phyloP scores from a whole-genome alignment of 192 early-diverging fungal species.

The Dimargaris xerosporica region DNA sequence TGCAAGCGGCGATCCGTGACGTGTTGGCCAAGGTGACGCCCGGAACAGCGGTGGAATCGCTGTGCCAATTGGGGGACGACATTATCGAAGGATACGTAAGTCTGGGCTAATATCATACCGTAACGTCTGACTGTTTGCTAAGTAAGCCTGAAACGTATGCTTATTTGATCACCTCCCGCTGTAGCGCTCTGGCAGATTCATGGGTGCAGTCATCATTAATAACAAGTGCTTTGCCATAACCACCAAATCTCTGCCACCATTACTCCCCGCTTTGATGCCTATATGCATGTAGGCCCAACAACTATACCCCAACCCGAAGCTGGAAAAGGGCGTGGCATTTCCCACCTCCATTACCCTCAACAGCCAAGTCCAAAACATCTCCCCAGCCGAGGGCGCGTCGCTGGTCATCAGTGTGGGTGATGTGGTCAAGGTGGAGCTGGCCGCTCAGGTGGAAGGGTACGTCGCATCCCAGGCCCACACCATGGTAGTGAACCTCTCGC shows the following conservation, averaged over 20 bases:
- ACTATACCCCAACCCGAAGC: constrained; percentile 35
- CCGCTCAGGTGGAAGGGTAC: constrained; percentile 87
- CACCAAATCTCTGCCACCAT: too few species aligned
- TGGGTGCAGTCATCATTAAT: too few species aligned
- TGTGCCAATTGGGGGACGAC: constrained; percentile 44
- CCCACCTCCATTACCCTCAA: constrained; percentile 78
- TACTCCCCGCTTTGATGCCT: too few species aligned
- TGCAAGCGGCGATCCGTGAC: constrained; percentile 37
- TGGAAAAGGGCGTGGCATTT: constrained; percentile 62
- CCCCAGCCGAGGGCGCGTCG: constrained; percentile 50
- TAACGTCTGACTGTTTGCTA: too few species aligned
- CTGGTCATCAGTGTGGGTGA: constrained; percentile 52
- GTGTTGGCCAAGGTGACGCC: constrained; percentile 28
- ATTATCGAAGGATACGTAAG: constrained; percentile 34
- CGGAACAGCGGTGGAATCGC: constrained; percentile 30
- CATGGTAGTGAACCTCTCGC: constrained; percentile 43
- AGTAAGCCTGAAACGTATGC: too few species aligned
- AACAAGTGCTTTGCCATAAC: too few species aligned
- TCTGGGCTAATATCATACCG: constrained; percentile 5
- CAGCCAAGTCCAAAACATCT: constrained; percentile 58
- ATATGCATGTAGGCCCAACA: constrained; percentile 28
- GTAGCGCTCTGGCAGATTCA: too few species aligned
- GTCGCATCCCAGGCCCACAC: constrained; percentile 73
- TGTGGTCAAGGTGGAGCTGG: constrained; percentile 83
- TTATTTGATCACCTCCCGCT: too few species aligned